phyloP scores from a whole-genome alignment of 108 stramenopile genomes.

The Parmales sp. region DNA sequence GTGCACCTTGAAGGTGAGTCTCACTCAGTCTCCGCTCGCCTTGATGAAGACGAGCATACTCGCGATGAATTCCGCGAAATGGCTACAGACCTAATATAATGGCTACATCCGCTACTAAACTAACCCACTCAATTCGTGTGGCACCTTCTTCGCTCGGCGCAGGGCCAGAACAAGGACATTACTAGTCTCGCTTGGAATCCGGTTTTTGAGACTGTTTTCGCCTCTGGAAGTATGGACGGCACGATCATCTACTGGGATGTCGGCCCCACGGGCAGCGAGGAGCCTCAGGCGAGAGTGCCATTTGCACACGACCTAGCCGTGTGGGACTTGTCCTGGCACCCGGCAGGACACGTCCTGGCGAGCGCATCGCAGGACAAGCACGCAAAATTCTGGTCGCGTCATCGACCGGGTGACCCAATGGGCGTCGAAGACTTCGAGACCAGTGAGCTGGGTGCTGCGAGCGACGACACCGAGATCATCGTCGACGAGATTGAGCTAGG shows the following conservation, averaged over 20 bases:
- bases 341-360: constrained; percentile 81
- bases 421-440: constrained; percentile 52
- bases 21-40: too few species aligned
- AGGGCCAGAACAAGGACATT: constrained; percentile 83
- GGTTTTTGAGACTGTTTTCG: constrained; percentile 75
- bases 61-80: too few species aligned
- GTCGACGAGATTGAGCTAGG: constrained; percentile 75
- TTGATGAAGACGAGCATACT: too few species aligned
- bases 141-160: too few species aligned
- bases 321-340: constrained; percentile 94
- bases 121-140: too few species aligned
- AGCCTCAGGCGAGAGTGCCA: constrained; percentile 62
- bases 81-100: too few species aligned
- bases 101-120: too few species aligned
- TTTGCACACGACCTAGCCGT: constrained; percentile 93
- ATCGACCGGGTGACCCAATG: constrained; percentile 25
- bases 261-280: constrained; percentile 72
- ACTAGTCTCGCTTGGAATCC: constrained; percentile 93
- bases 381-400: constrained; percentile 87
- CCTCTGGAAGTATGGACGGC: constrained; percentile 90
- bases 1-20: constrained; percentile 61
- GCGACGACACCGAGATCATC: constrained; percentile 45
- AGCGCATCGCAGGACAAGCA: constrained; percentile 81
- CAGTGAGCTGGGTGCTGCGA: constrained; percentile 31
- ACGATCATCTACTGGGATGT: constrained; percentile 85